Conservation (phyloP, 495 filamentous ascomycete genomes). For the Parathielavia hyrcaniae region DNA sequence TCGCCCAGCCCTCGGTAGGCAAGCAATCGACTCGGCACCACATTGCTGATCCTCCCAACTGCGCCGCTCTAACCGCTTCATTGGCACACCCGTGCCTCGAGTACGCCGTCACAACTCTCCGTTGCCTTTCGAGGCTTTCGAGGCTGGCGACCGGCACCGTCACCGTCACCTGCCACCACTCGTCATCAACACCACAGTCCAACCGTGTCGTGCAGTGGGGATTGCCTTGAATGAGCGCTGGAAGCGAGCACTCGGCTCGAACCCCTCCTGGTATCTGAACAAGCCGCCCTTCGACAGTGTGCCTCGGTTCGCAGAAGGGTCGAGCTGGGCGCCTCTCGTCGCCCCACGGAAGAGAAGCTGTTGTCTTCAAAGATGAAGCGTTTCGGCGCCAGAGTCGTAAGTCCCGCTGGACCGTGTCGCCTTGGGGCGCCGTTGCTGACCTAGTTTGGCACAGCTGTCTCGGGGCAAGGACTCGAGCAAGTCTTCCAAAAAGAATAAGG, state of each 20-base stretch:
- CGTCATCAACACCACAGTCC: conserved; percentile 1
- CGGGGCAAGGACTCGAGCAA: conserved; percentile 88
- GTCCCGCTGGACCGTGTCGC: conserved; percentile 36
- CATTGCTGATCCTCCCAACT: conserved; percentile 7
- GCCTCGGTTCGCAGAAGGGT: conserved; percentile 23
- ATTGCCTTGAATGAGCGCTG: conserved; percentile 11
- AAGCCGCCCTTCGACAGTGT: background rate
- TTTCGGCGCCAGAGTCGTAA: conserved; percentile 95
- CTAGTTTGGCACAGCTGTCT: conserved; percentile 61
- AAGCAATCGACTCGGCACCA: conserved; percentile 6
- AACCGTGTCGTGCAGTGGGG: background rate
- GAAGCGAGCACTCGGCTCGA: background rate
- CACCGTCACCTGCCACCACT: background rate
- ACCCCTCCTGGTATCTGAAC: conserved; percentile 3
- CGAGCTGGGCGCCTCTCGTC: conserved; percentile 33
- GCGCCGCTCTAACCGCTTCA: conserved; percentile 15
- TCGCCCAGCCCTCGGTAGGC: conserved; percentile 3
- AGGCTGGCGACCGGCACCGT: background rate
- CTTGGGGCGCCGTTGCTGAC: background rate
- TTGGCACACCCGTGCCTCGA: conserved; percentile 12
- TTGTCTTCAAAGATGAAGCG: conserved; percentile 77
- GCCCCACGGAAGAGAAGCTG: conserved; percentile 36
- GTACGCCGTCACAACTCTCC: conserved; percentile 5
- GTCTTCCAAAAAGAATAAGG: conserved; percentile 90
- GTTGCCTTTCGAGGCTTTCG: conserved; percentile 2